Percentiles rank a stretch among this genome's conserved stretches.
These are phyloP conservation scores for Murraya koenigii DNA, from an alignment of 345 rosid species.

Conservation along the genomic window DNA sequence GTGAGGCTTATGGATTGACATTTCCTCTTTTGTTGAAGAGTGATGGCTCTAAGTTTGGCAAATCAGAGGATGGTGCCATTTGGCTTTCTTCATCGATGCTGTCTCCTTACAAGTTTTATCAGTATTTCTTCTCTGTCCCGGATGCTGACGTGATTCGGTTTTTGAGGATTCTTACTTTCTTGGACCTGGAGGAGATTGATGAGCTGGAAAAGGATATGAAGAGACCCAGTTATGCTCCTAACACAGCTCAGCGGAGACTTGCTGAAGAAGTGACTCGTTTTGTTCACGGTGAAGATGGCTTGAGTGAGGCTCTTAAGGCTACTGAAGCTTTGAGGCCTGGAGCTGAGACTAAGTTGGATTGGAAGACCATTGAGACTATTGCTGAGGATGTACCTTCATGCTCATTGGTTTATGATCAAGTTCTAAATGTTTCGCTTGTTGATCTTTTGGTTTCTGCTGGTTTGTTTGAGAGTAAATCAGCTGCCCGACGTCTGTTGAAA, in stretches of 20 bases:
- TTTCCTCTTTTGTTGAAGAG: conserved; percentile 85
- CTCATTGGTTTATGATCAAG: conserved; percentile 56
- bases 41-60: conserved; percentile 94
- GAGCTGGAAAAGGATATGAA: conserved; percentile 65
- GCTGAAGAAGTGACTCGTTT: conserved; percentile 91
- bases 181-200: conserved; percentile 65
- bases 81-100: conserved; percentile 77
- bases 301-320: conserved; percentile 83
- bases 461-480: conserved; percentile 83
- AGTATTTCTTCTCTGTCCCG: conserved; percentile 89
- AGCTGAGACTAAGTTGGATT: conserved; percentile 83
- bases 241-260: conserved; percentile 65
- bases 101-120: conserved; percentile 90
- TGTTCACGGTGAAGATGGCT: conserved; percentile 90
- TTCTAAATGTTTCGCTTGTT: conserved; percentile 50
- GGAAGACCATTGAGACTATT: conserved; percentile 80
- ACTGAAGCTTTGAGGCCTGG: conserved; percentile 93
- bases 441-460: conserved; percentile 79
- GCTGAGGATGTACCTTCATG: conserved; percentile 88
- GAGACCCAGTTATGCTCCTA: conserved; percentile 68
- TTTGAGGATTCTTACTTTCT: conserved; percentile 71
- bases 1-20: conserved; percentile 64
- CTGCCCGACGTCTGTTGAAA: conserved; percentile 77
- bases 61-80: conserved; percentile 97
- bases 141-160: conserved; percentile 80